A percentile compares a stretch with the other conserved stretches of the same genome.
Conservation (phyloP, 768 basidiomycete genomes). For the Neoboletus subvelutipes region DNA sequence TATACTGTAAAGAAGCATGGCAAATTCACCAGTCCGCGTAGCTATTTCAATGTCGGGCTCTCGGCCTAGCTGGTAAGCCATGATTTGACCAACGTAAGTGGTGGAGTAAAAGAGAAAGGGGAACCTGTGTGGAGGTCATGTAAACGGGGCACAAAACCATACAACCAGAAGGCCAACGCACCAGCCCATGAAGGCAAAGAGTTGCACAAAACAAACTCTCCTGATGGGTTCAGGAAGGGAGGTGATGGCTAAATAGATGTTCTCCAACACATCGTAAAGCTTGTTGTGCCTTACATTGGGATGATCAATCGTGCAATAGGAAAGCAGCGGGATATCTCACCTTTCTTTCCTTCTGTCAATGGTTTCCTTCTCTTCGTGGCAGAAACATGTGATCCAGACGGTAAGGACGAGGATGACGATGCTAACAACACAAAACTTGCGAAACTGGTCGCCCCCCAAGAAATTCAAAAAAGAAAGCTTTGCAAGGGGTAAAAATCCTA, state of each 20-base stretch:
- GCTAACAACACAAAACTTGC: conserved; percentile 90
- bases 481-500: conserved; percentile 87
- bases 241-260: conserved; percentile 70
- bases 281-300: conserved; percentile 40
- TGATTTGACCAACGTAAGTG: conserved; percentile 91
- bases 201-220: conserved; percentile 88
- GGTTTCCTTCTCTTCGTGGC: conserved; percentile 76
- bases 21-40: conserved; percentile 81
- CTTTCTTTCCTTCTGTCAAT: conserved; percentile 45
- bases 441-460: conserved; percentile 90
- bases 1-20: conserved; percentile 87
- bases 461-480: conserved; percentile 73
- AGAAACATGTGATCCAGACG: conserved; percentile 87
- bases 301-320: conserved; percentile 1
- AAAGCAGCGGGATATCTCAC: conserved; percentile 26
- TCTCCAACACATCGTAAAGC: conserved; percentile 70
- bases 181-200: conserved; percentile 98
- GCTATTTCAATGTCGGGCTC: conserved; percentile 86
- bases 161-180: conserved; percentile 32
- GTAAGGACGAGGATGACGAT: conserved; percentile 76
- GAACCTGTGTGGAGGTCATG: conserved; percentile 54
- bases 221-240: conserved; percentile 82
- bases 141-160: conserved; percentile 10
- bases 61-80: conserved; percentile 72
- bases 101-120: conserved; percentile 95